Evolutionary conservation across 108 stramenopile species (phyloP).

Genomic region (Discostella stelligeroides): DNA sequence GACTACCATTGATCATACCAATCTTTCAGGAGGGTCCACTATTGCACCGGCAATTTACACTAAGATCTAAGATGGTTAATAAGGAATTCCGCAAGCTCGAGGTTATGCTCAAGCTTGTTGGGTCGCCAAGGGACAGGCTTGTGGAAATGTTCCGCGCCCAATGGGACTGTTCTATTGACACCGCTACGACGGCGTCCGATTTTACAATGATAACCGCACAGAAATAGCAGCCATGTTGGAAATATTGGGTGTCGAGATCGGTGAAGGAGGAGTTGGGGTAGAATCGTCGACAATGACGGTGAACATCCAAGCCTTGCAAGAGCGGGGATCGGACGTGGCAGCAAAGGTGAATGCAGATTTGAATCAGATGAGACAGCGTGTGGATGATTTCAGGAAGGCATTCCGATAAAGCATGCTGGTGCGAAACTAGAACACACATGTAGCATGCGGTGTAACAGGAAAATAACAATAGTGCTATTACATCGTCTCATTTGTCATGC

Average conservation of each 20-base stretch:
- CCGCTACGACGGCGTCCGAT: conserved; percentile 78
- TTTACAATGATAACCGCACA: conserved; percentile 87
- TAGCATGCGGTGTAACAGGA: too few relatives aligned
- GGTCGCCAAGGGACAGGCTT: conserved; percentile 86
- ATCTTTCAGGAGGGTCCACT: conserved; percentile 52
- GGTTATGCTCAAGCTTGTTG: conserved; percentile 95
- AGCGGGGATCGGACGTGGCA: conserved; percentile 64
- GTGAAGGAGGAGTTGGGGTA: conserved; percentile 59
- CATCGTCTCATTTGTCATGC: too few relatives aligned
- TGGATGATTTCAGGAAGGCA: conserved; percentile 78
- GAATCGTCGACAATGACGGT: conserved; percentile 76
- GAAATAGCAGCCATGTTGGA: conserved; percentile 86
- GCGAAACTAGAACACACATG: too few relatives aligned
- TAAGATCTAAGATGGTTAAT: conserved; percentile 94
- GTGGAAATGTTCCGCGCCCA: conserved; percentile 92
- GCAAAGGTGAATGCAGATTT: conserved; percentile 77
- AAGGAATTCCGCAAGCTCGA: conserved; percentile 94
- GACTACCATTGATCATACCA: too few relatives aligned
- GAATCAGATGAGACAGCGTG: conserved; percentile 81
- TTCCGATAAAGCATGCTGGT: conserved; percentile 47
- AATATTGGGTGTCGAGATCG: conserved; percentile 82
- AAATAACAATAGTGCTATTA: too few relatives aligned
- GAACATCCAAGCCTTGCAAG: conserved; percentile 73
- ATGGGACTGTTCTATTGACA: conserved; percentile 70
- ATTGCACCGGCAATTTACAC: conserved; percentile 92